A percentile compares a stretch with the other conserved stretches of the same genome.
Evolutionary conservation across 148 eudicot genomes (phyloP).

Genomic region (Rhododendron williamsianum): DNA sequence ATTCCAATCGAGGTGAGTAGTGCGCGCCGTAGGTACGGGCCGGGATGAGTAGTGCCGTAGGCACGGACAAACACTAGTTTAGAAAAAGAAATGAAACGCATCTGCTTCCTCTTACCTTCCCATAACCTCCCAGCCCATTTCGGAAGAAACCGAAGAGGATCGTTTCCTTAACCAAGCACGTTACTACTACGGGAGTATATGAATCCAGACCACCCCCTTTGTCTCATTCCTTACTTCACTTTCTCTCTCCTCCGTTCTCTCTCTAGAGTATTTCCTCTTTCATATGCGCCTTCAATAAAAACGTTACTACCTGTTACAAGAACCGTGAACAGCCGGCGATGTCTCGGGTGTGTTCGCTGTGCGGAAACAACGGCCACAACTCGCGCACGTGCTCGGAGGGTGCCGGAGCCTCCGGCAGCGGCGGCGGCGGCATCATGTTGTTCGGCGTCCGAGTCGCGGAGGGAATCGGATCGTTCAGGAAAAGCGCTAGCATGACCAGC

Average conservation of each 20-base stretch:
- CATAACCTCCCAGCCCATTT: not conserved
- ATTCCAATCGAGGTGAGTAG: no score
- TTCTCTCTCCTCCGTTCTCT: not conserved
- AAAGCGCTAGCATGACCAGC: slow-evolving; percentile 67
- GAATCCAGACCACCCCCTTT: not conserved
- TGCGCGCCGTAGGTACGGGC: no score
- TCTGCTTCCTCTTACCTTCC: not conserved
- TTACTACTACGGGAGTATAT: not conserved
- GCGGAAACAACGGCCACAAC: slow-evolving; percentile 27
- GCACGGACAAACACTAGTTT: no score
- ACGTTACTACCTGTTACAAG: not conserved
- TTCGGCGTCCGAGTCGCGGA: slow-evolving; percentile 7
- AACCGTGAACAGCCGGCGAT: not conserved
- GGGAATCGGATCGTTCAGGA: slow-evolving; percentile 34
- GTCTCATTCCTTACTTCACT: not conserved
- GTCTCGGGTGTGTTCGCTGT: slow-evolving; percentile 11
- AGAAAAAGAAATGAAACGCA: not conserved
- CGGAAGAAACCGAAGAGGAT: not conserved
- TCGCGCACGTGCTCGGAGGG: slow-evolving; percentile 18
- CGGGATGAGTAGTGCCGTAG: no score
- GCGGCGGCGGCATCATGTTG: slow-evolving; percentile 16
- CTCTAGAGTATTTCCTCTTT: not conserved
- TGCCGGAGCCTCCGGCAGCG: not conserved
- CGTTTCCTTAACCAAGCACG: not conserved
- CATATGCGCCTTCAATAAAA: not conserved